Conservation (phyloP, 2,329 filamentous ascomycete genomes). For the Sporothrix brunneoviolacea region DNA sequence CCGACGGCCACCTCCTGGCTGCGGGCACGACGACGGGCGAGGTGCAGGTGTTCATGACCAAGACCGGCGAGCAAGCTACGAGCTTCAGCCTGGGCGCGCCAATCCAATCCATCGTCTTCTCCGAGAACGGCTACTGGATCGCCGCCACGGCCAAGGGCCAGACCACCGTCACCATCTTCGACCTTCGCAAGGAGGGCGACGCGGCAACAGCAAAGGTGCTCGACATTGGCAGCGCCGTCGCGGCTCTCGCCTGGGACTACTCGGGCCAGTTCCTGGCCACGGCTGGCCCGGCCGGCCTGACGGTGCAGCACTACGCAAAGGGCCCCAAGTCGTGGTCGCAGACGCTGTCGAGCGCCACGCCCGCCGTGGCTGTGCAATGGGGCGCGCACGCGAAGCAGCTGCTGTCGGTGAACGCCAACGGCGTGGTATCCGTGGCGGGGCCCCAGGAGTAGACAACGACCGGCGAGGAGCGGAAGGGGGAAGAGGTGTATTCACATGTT, state of each 20-base stretch:
- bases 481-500: background rate
- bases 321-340: slow-evolving; percentile 83
- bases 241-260: slow-evolving; percentile 86
- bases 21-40: slow-evolving; percentile 73
- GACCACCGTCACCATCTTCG: slow-evolving; percentile 77
- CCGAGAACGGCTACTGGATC: slow-evolving; percentile 95
- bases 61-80: slow-evolving; percentile 68
- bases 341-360: slow-evolving; percentile 67
- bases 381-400: slow-evolving; percentile 67
- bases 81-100: slow-evolving; percentile 64
- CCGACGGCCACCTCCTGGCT: slow-evolving; percentile 90
- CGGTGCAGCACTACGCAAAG: slow-evolving; percentile 87
- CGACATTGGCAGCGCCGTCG: slow-evolving; percentile 72
- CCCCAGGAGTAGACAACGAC: slow-evolving; percentile 36
- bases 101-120: slow-evolving; percentile 74
- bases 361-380: slow-evolving; percentile 71
- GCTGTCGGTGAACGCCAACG: slow-evolving; percentile 67
- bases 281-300: slow-evolving; percentile 70
- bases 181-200: slow-evolving; percentile 85
- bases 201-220: slow-evolving; percentile 76
- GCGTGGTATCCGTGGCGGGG: slow-evolving; percentile 65
- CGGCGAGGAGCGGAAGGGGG: no score
- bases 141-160: slow-evolving; percentile 74
- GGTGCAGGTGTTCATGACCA: slow-evolving; percentile 85
- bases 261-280: slow-evolving; percentile 87